phyloP scores from a whole-genome alignment of 345 rosid species.

The Heritiera littoralis region DNA sequence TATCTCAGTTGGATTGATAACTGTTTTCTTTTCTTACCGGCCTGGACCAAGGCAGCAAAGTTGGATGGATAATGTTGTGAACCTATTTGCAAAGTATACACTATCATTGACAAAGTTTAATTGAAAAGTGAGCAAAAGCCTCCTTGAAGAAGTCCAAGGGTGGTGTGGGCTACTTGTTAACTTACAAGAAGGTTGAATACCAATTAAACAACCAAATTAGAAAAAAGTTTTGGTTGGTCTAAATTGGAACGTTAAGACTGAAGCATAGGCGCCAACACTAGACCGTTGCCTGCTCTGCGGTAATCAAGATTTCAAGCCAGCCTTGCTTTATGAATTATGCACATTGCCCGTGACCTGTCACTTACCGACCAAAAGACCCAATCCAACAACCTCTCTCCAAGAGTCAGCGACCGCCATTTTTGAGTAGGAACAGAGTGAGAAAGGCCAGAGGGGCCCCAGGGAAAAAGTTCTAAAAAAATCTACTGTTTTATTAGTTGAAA shows the following conservation, averaged over 20 bases:
- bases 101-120: not conserved
- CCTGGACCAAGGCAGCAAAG: not conserved
- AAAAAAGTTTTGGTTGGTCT: not conserved
- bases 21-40: not conserved
- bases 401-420: not conserved
- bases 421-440: not conserved
- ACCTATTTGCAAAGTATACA: not conserved
- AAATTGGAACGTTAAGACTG: not conserved
- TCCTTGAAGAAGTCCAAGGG: not conserved
- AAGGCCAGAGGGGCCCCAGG: not conserved
- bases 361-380: slow-evolving; percentile 11
- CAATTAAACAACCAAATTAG: not conserved
- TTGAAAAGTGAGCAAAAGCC: not conserved
- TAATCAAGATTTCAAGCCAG: not conserved
- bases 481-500: not conserved
- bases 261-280: not conserved
- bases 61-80: not conserved
- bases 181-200: not conserved
- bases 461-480: not conserved
- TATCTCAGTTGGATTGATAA: too few relatives aligned
- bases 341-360: not conserved
- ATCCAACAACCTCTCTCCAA: not conserved
- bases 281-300: slow-evolving; percentile 15
- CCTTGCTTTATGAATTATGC: not conserved
- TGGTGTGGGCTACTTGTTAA: not conserved